These are phyloP conservation scores for Talaromyces sp. DNA, from an alignment of 2,329 filamentous ascomycete genomes.

Conservation along the genomic window DNA sequence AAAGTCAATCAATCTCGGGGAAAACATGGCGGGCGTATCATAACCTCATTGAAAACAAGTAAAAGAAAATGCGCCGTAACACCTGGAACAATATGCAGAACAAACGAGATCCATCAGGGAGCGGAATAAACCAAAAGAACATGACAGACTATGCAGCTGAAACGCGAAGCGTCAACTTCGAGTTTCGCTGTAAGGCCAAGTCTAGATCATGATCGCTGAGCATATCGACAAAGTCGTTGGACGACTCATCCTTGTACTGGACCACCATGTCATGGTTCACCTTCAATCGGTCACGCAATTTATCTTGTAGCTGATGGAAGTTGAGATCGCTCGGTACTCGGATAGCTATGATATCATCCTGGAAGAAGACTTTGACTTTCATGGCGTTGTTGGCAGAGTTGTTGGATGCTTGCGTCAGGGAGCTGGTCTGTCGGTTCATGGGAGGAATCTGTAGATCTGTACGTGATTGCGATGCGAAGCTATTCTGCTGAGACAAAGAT, in stretches of 20 bases:
- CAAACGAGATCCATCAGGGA: slow-evolving; percentile 1
- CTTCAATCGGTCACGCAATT: slow-evolving; percentile 80
- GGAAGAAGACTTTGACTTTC: slow-evolving; percentile 94
- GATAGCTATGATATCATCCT: slow-evolving; percentile 87
- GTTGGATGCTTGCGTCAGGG: slow-evolving; percentile 48
- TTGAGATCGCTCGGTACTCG: slow-evolving; percentile 79
- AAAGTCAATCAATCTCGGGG: background rate
- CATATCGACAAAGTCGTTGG: slow-evolving; percentile 42
- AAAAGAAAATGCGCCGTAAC: slow-evolving; percentile 11
- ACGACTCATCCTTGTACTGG: slow-evolving; percentile 55
- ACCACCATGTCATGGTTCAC: slow-evolving; percentile 72
- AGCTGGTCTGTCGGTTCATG: slow-evolving; percentile 54
- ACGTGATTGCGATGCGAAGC: slow-evolving; percentile 40
- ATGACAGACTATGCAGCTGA: slow-evolving; percentile 30
- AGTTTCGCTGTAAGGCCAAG: slow-evolving; percentile 75
- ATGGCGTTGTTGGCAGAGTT: slow-evolving; percentile 54
- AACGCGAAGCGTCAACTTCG: slow-evolving; percentile 79
- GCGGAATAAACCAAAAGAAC: background rate
- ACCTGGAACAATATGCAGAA: slow-evolving; percentile 16
- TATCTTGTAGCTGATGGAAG: slow-evolving; percentile 75
- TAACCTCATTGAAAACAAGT: slow-evolving; percentile 8
- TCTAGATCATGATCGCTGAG: slow-evolving; percentile 79
- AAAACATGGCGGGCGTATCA: slow-evolving; percentile 15
- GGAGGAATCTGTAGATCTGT: slow-evolving; percentile 36
- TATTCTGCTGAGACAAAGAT: slow-evolving; percentile 28